phyloP scores from a whole-genome alignment of 495 filamentous ascomycete species.

The Aspergillus sparsus region DNA sequence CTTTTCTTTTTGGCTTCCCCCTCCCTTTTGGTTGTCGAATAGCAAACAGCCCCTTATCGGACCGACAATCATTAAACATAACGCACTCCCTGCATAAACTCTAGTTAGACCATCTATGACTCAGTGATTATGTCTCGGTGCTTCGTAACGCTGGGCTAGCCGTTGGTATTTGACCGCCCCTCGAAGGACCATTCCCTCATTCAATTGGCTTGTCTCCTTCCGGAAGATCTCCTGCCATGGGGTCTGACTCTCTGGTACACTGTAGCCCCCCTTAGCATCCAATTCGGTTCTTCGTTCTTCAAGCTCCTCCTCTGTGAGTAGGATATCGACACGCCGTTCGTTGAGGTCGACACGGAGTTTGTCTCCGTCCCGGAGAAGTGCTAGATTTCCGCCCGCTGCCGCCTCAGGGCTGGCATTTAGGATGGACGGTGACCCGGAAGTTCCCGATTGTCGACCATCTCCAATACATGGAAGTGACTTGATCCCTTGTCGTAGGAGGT shows the following conservation, averaged over 20 bases:
- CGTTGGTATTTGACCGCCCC: constrained; percentile 54
- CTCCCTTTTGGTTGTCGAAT: not conserved
- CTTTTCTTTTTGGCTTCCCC: not conserved
- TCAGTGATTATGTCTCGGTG: constrained; percentile 56
- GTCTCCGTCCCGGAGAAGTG: constrained; percentile 55
- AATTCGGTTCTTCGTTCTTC: constrained; percentile 57
- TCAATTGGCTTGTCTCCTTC: constrained; percentile 51
- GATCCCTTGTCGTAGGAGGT: constrained; percentile 47
- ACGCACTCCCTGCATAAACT: constrained; percentile 14
- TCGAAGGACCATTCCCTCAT: constrained; percentile 54
- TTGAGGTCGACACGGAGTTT: constrained; percentile 57
- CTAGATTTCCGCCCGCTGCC: constrained; percentile 60
- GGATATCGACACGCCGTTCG: constrained; percentile 54
- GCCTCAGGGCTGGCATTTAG: constrained; percentile 60
- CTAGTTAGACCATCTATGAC: not conserved
- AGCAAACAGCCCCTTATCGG: not conserved
- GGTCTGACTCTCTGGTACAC: constrained; percentile 41
- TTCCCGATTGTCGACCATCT: constrained; percentile 58
- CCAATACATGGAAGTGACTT: constrained; percentile 56
- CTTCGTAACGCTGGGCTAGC: constrained; percentile 47
- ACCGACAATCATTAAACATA: not conserved
- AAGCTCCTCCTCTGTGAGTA: constrained; percentile 63
- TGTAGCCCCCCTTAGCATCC: constrained; percentile 37
- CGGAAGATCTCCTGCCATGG: constrained; percentile 57
- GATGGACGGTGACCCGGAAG: constrained; percentile 57